Base-by-base conservation (phyloP, 208 protist genomes). In the Acanthamoeba sp. region DNA sequence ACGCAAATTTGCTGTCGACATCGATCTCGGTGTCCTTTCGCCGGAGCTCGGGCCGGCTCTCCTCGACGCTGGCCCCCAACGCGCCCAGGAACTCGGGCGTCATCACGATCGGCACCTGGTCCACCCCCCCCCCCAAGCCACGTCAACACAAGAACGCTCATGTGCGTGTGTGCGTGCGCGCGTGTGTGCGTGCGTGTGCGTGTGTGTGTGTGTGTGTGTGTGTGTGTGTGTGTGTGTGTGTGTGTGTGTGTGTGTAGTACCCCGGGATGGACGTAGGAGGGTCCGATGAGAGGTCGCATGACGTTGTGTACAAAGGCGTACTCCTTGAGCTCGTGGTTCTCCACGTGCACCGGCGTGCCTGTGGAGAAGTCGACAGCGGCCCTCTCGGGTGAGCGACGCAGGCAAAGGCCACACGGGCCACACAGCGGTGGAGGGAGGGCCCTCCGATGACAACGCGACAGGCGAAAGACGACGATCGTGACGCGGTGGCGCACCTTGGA, bases 251-350 rank as follows among this genome's bases (percentile, higher is more conserved):
- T 4, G 38, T 27, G 20, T 55, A 27, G 10, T 93, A 93, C 89
- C 24, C 89, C 89, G 3, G 89, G 66, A n/a, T 93, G 89, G 10
- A 93, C 89, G 66, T 69, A 93, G 16, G 42, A 40, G 34, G 59
- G 18, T 2, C 89, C 89, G 45, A 93, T 34, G 2, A 93, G 66
- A 4, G 89, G 89, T n/a, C 48, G 48, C 89, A 93, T 93, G 66
- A 93, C 89, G 36, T 93, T 93, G n/a, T 52, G 42, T 9, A 93
- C 42, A 36, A 93, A 93, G 5, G 89, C 89, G 36, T 84, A 93
- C 38, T 93, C 89, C 66, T 93, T 93, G 40, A 93, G 64, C 36
- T 93, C 89, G 66, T 93, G 66, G 40, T 93, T 93, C 48, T 93
- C 48, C 14, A 93, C 89, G 20, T 93, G 42, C 1, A 84, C n/a